phyloP scores from a whole-genome alignment of 2,329 filamentous ascomycete species.

The Sclerotinia borealis region DNA sequence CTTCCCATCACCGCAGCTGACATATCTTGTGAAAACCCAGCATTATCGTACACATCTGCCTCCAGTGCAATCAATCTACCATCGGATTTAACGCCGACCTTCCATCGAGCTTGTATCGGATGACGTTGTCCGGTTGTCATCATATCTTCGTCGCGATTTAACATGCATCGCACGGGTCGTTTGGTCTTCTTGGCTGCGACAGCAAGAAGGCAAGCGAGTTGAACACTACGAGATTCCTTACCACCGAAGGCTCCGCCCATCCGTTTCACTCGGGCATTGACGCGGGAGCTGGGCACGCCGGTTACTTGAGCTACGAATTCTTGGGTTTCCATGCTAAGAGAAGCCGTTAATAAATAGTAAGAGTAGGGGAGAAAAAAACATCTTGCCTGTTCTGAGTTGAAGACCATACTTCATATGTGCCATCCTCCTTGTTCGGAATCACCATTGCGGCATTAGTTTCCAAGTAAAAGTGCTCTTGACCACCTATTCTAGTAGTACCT shows the following conservation, averaged over 20 bases:
- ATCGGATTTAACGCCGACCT: slow-evolving; percentile 83
- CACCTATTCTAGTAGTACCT: slow-evolving; percentile 79
- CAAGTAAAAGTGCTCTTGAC: slow-evolving; percentile 94
- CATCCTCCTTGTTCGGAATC: slow-evolving; percentile 83
- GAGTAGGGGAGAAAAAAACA: neutral
- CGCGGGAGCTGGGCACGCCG: slow-evolving; percentile 77
- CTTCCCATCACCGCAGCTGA: slow-evolving; percentile 73
- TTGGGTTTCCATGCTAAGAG: slow-evolving; percentile 68
- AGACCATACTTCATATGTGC: slow-evolving; percentile 87
- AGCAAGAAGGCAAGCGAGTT: slow-evolving; percentile 76
- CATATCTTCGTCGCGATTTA: slow-evolving; percentile 94
- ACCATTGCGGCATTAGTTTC: slow-evolving; percentile 82
- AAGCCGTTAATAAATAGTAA: neutral
- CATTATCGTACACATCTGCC: slow-evolving; percentile 84
- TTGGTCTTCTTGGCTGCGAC: slow-evolving; percentile 78
- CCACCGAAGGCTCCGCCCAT: slow-evolving; percentile 91
- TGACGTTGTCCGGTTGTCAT: slow-evolving; percentile 83
- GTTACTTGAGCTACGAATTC: slow-evolving; percentile 77
- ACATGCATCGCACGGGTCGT: slow-evolving; percentile 82
- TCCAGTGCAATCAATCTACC: slow-evolving; percentile 85
- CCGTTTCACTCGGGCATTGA: slow-evolving; percentile 85
- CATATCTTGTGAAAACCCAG: slow-evolving; percentile 64
- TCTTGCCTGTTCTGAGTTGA: slow-evolving; percentile 76
- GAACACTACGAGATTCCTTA: slow-evolving; percentile 81
- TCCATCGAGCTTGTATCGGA: slow-evolving; percentile 84